Evolutionary conservation across 148 eudicot species (phyloP).

Genomic region (Chenopodium suecicum): DNA sequence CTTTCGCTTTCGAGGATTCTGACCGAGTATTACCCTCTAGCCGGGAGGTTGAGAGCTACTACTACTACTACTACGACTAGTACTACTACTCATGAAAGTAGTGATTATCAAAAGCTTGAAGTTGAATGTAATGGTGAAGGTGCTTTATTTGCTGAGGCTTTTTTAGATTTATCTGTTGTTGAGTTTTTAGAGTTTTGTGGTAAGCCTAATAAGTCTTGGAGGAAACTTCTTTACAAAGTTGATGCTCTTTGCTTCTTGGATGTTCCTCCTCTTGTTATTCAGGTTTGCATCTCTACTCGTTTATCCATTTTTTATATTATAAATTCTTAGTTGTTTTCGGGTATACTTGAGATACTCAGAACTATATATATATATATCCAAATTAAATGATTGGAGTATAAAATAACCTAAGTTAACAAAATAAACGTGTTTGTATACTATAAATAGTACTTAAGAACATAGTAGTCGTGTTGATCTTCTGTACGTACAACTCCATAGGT

Average conservation of each 20-base stretch:
- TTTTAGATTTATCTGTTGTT: constrained; percentile 49
- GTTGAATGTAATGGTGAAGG: constrained; percentile 93
- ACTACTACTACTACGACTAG: no score
- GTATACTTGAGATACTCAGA: no score
- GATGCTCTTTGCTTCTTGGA: constrained; percentile 71
- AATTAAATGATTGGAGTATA: no score
- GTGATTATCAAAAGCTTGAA: constrained; percentile 55
- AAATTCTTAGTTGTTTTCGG: background rate
- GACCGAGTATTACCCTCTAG: constrained; percentile 83
- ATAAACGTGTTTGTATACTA: no score
- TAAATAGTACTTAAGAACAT: no score
- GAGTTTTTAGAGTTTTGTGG: constrained; percentile 50
- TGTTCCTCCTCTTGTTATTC: constrained; percentile 83
- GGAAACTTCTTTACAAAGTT: constrained; percentile 66
- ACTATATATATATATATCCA: no score
- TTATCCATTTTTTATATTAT: background rate
- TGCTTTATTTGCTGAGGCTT: constrained; percentile 77
- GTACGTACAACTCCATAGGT: no score
- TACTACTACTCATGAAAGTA: background rate
- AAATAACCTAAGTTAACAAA: no score
- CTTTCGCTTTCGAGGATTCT: constrained; percentile 59
- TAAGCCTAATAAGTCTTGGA: constrained; percentile 72
- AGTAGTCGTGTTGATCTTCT: no score
- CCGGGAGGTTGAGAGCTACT: constrained; percentile 60
- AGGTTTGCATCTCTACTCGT: constrained; percentile 40